phyloP scores from a whole-genome alignment of 257 asterid genomes.

The Capsicum pubescens region DNA sequence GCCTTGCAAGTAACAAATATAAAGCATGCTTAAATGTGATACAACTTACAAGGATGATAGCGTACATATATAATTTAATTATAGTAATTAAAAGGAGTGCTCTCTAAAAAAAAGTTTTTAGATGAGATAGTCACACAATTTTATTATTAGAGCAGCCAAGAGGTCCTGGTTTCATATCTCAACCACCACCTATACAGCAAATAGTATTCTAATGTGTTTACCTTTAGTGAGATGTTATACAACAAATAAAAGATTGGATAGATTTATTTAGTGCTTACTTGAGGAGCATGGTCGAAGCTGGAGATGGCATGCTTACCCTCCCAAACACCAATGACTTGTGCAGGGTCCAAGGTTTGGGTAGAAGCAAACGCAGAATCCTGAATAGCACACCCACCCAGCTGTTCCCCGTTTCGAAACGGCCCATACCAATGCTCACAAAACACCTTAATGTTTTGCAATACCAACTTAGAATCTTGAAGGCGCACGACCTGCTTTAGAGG shows the following conservation, averaged over 20 bases:
- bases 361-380: slow-evolving; percentile 94
- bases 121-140: not conserved
- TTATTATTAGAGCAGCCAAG: not conserved
- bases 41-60: not conserved
- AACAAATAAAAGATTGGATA: not conserved
- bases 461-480: slow-evolving; percentile 36
- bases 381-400: slow-evolving; percentile 89
- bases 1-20: not conserved
- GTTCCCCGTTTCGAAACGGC: slow-evolving; percentile 93
- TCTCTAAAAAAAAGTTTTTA: not conserved
- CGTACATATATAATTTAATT: not conserved
- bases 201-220: not conserved
- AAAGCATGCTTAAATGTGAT: not conserved
- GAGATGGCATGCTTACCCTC: slow-evolving; percentile 52
- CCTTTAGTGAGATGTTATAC: not conserved
- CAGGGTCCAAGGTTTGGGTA: slow-evolving; percentile 57
- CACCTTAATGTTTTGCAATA: slow-evolving; percentile 52
- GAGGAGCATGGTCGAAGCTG: slow-evolving; percentile 39
- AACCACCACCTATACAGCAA: not conserved
- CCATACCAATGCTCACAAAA: slow-evolving; percentile 95
- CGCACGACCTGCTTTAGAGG: slow-evolving; percentile 47
- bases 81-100: not conserved
- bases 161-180: not conserved
- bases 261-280: slow-evolving; percentile 34
- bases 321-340: slow-evolving; percentile 65